These are phyloP conservation scores for Pascua sp. DNA, from an alignment of 1,284 basidiomycete species.

Conservation along the genomic window DNA sequence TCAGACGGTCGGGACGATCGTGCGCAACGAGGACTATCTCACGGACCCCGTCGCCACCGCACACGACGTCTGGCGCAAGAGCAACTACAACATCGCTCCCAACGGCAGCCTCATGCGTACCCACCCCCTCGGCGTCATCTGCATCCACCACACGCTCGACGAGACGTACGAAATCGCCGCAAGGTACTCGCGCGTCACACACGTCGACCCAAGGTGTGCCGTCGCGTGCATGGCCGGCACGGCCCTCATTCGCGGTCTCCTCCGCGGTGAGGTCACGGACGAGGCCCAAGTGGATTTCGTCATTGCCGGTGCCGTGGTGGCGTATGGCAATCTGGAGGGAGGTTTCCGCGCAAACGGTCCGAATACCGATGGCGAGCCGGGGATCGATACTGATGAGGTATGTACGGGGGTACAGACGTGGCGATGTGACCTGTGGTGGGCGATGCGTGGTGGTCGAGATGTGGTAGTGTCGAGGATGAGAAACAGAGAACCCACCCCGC, in stretches of 20 bases:
- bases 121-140: slow-evolving; percentile 11
- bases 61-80: slow-evolving; percentile 4
- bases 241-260: slow-evolving; percentile 11
- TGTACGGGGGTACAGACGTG: background rate
- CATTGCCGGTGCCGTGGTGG: slow-evolving; percentile 1
- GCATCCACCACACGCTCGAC: background rate
- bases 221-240: slow-evolving; percentile 13
- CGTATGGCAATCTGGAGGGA: background rate
- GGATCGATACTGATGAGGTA: slow-evolving; percentile 9
- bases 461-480: too few relatives aligned
- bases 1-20: slow-evolving; percentile 11
- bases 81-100: slow-evolving; percentile 2
- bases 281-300: slow-evolving; percentile 2
- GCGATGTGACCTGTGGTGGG: too few relatives aligned
- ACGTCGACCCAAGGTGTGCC: slow-evolving; percentile 15
- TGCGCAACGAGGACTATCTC: slow-evolving; percentile 3
- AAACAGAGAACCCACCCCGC: too few relatives aligned
- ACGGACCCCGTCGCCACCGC: slow-evolving; percentile 3
- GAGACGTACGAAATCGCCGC: slow-evolving; percentile 12
- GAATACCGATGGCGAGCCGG: background rate
- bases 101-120: slow-evolving; percentile 20
- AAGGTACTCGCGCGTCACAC: slow-evolving; percentile 6
- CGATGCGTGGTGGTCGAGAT: too few relatives aligned
- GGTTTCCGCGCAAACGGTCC: background rate
- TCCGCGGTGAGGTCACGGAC: slow-evolving; percentile 1